A percentile compares a stretch with the other conserved stretches of the same genome.
These are phyloP conservation scores for Penicillium sp. DNA, from an alignment of 2,329 filamentous ascomycete species.

Conservation along the genomic window DNA sequence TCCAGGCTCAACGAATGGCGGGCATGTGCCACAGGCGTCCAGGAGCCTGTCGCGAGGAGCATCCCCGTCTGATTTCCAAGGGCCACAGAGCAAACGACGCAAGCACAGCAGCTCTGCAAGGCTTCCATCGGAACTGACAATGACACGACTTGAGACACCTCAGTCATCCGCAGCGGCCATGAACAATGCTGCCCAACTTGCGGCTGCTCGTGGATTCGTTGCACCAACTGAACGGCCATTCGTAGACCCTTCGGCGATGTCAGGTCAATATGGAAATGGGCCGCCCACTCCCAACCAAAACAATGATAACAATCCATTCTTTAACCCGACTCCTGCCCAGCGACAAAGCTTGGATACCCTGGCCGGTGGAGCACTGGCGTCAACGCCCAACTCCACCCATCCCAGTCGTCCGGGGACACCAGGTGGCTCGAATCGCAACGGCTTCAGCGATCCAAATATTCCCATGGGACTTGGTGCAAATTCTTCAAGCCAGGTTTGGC, in stretches of 20 bases:
- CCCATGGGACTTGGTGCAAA: slow-evolving; percentile 33
- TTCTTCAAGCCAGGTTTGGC: slow-evolving; percentile 45
- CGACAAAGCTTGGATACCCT: slow-evolving; percentile 59
- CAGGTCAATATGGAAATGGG: slow-evolving; percentile 47
- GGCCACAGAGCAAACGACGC: slow-evolving; percentile 66
- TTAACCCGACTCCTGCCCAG: slow-evolving; percentile 47
- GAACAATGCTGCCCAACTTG: slow-evolving; percentile 36
- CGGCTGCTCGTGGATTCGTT: slow-evolving; percentile 30
- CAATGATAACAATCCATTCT: slow-evolving; percentile 52
- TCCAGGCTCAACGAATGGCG: slow-evolving; percentile 31
- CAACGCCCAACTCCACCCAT: slow-evolving; percentile 62
- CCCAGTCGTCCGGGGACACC: slow-evolving; percentile 73
- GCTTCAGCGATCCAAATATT: slow-evolving; percentile 31
- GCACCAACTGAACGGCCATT: slow-evolving; percentile 42
- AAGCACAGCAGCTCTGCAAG: slow-evolving; percentile 65
- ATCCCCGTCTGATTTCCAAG: slow-evolving; percentile 58
- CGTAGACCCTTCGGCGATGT: slow-evolving; percentile 36
- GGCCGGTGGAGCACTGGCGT: slow-evolving; percentile 57
- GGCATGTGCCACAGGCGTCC: slow-evolving; percentile 45
- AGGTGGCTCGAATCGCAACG: slow-evolving; percentile 38
- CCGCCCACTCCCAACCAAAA: slow-evolving; percentile 57
- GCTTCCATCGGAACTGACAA: slow-evolving; percentile 63
- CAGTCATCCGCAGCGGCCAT: slow-evolving; percentile 36
- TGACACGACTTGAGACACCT: slow-evolving; percentile 68
- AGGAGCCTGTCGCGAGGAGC: slow-evolving; percentile 62